A percentile compares a stretch with the other conserved stretches of the same genome.
Conservation (phyloP, 495 filamentous ascomycete species). For the Podospora appendiculata region DNA sequence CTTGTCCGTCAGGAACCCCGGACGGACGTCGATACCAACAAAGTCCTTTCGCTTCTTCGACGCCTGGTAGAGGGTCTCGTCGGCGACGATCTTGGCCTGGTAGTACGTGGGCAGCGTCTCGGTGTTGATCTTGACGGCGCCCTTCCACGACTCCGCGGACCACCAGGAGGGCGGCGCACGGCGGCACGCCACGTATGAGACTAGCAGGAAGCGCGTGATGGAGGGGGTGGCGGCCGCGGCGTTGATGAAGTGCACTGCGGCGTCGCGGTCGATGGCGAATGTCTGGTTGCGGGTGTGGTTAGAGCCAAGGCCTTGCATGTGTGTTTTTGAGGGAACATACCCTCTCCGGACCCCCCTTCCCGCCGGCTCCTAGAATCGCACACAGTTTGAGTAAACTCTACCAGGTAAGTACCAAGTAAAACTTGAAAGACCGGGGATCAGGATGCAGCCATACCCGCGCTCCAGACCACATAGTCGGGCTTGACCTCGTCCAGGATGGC, state of each 20-base stretch:
- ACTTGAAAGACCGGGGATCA: too few species aligned
- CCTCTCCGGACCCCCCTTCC: constrained; percentile 59
- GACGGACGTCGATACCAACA: constrained; percentile 61
- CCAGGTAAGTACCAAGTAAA: too few species aligned
- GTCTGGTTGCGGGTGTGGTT: constrained; percentile 15
- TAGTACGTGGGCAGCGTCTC: constrained; percentile 56
- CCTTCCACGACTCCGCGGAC: constrained; percentile 49
- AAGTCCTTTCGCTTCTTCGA: constrained; percentile 38
- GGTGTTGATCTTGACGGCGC: constrained; percentile 41
- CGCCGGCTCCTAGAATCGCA: constrained; percentile 51
- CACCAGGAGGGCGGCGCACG: constrained; percentile 58
- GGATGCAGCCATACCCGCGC: constrained; percentile 49
- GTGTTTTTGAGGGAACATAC: constrained; percentile 9
- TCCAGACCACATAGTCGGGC: constrained; percentile 71
- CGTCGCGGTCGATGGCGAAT: constrained; percentile 54
- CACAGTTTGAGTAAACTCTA: too few species aligned
- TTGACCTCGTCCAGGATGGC: constrained; percentile 50
- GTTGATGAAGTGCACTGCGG: constrained; percentile 62
- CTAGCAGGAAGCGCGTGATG: constrained; percentile 65
- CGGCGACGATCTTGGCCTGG: constrained; percentile 67
- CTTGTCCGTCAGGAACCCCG: constrained; percentile 54
- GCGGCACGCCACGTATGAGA: constrained; percentile 60
- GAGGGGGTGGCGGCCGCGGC: constrained; percentile 50
- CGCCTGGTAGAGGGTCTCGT: constrained; percentile 59
- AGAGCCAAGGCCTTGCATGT: neutral